Percentiles rank a stretch among this genome's conserved stretches.
phyloP scores from a whole-genome alignment of 2,329 filamentous ascomycete species.

The Zalaria obscura region DNA sequence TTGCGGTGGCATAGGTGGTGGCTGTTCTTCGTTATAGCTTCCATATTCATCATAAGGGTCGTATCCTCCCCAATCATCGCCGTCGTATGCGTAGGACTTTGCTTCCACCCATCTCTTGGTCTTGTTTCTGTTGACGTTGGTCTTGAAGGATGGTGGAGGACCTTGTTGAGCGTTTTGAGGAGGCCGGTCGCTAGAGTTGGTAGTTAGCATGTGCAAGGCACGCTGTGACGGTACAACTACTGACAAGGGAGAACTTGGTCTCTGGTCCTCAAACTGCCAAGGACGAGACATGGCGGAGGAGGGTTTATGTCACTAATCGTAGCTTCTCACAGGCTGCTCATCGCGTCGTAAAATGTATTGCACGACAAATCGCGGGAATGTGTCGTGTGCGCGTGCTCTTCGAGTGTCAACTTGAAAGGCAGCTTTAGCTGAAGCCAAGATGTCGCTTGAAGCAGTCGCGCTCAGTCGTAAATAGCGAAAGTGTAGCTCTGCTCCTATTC shows the following conservation, averaged over 20 bases:
- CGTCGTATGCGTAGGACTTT: conserved; percentile 73
- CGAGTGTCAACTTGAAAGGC: too few relatives aligned
- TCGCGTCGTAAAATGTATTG: too few relatives aligned
- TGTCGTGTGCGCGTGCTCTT: too few relatives aligned
- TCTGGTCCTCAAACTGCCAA: conserved; percentile 23
- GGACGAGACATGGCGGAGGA: conserved; percentile 20
- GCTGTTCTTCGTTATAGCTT: conserved; percentile 29
- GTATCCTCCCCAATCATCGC: conserved; percentile 77
- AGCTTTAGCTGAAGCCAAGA: too few relatives aligned
- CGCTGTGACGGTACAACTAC: too few relatives aligned
- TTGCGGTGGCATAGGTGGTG: conserved; percentile 7
- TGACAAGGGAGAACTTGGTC: conserved; percentile 23
- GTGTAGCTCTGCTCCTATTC: too few relatives aligned
- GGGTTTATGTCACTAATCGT: neutral
- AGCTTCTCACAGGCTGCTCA: too few relatives aligned
- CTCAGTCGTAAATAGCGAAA: too few relatives aligned
- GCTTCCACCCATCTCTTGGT: conserved; percentile 94
- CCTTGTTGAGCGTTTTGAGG: conserved; percentile 13
- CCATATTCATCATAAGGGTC: conserved; percentile 44
- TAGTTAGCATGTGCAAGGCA: too few relatives aligned
- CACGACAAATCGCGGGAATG: too few relatives aligned
- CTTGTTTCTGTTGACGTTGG: conserved; percentile 78
- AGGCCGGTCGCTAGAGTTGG: conserved; percentile 14
- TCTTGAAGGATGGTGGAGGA: conserved; percentile 51
- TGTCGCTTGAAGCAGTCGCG: too few relatives aligned